These are phyloP conservation scores for Pseudogymnoascus pannorum DNA, from an alignment of 2,329 filamentous ascomycete species.

Conservation along the genomic window DNA sequence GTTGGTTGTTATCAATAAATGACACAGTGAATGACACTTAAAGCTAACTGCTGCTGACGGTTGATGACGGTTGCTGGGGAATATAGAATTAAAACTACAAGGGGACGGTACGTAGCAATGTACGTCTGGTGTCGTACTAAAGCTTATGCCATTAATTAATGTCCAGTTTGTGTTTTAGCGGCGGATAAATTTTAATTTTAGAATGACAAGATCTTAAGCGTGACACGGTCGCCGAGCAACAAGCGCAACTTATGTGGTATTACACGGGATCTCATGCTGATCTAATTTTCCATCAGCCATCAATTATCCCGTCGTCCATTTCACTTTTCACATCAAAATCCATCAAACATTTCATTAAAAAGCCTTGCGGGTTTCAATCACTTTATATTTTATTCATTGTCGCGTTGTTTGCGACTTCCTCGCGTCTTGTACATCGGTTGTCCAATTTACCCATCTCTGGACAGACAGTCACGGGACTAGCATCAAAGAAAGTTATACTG, in stretches of 20 bases:
- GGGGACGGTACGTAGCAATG: no score
- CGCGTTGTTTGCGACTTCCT: neutral
- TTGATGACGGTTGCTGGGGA: no score
- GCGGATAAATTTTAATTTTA: neutral
- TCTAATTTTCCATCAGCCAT: slow-evolving; percentile 1
- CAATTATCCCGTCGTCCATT: neutral
- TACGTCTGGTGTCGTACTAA: no score
- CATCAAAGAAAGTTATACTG: neutral
- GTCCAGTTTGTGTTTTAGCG: no score
- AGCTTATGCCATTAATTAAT: no score
- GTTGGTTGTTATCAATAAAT: no score
- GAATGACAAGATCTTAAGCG: slow-evolving; percentile 4
- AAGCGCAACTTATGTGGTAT: slow-evolving; percentile 8
- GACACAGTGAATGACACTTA: no score
- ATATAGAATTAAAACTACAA: no score
- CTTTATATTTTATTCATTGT: neutral
- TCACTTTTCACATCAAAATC: neutral
- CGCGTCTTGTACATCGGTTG: neutral
- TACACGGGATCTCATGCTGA: neutral
- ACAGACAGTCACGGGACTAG: neutral
- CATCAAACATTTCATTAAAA: neutral
- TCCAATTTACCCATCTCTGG: neutral
- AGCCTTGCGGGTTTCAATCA: neutral
- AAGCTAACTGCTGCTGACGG: no score
- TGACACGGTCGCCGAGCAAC: neutral